phyloP scores from a whole-genome alignment of 2,329 filamentous ascomycete species.

The Talaromyces sp. region DNA sequence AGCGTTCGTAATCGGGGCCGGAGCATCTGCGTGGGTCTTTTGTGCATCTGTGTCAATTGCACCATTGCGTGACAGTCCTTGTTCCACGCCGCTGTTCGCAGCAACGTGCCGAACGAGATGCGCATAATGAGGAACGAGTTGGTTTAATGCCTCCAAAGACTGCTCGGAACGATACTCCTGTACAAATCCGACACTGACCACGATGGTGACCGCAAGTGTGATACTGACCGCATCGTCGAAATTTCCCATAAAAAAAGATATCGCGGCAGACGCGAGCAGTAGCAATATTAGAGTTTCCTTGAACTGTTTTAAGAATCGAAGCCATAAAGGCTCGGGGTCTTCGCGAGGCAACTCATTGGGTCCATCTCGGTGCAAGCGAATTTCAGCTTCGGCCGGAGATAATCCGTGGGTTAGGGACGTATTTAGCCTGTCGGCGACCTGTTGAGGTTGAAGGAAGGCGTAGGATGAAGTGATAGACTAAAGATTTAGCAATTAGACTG shows the following conservation, averaged over 20 bases:
- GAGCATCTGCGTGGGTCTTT: constrained; percentile 41
- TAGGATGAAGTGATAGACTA: constrained; percentile 47
- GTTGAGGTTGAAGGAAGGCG: constrained; percentile 65
- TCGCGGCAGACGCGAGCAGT: constrained; percentile 79
- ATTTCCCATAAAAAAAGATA: constrained; percentile 88
- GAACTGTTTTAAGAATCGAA: constrained; percentile 94
- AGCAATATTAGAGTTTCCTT: constrained; percentile 91
- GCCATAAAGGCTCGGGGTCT: constrained; percentile 86
- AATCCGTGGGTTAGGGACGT: constrained; percentile 83
- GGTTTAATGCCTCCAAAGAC: constrained; percentile 89
- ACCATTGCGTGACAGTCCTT: constrained; percentile 19
- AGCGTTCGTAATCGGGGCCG: constrained; percentile 55
- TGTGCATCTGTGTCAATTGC: constrained; percentile 46
- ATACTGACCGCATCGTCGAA: constrained; percentile 94
- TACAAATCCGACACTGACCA: constrained; percentile 91
- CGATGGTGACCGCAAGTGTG: constrained; percentile 90
- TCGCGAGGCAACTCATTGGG: constrained; percentile 94
- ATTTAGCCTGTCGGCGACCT: constrained; percentile 69
- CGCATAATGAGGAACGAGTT: constrained; percentile 89
- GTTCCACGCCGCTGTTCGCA: constrained; percentile 19
- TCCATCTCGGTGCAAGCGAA: constrained; percentile 73
- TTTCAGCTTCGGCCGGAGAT: constrained; percentile 71
- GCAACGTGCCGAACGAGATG: constrained; percentile 71
- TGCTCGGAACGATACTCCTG: constrained; percentile 98
- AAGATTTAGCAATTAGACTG: constrained; percentile 5